phyloP scores from a whole-genome alignment of 441 rosid species.

The Brassica hybrid region DNA sequence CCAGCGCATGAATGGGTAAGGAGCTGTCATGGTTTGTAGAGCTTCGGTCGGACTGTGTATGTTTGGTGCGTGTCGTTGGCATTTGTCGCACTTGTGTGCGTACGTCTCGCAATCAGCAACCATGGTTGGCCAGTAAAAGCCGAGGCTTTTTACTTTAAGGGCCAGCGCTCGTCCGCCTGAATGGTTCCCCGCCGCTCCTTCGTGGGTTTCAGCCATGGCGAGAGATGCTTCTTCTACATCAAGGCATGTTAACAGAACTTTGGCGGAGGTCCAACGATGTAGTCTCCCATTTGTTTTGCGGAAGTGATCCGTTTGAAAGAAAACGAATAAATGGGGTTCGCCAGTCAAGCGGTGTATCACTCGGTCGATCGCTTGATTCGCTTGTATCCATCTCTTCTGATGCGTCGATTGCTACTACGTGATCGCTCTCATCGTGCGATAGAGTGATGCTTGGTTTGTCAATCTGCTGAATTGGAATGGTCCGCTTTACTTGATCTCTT shows the following conservation, averaged over 20 bases:
- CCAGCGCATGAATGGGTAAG: background rate
- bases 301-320: background rate
- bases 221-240: background rate
- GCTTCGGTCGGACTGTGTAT: background rate
- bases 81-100: background rate
- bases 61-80: background rate
- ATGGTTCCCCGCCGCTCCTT: background rate
- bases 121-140: background rate
- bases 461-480: background rate
- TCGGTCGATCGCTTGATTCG: background rate
- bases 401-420: background rate
- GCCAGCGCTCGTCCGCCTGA: background rate
- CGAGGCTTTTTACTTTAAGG: background rate
- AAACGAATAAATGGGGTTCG: background rate
- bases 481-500: background rate
- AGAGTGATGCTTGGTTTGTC: background rate
- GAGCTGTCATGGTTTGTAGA: background rate
- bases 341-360: background rate
- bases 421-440: background rate
- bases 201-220: background rate
- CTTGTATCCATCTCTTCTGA: background rate
- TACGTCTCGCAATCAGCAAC: background rate
- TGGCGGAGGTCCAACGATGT: too few species aligned
- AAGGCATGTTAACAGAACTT: background rate
- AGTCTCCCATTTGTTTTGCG: background rate